Percentiles rank a stretch among this genome's conserved stretches.
Evolutionary conservation across 257 asterid genomes (phyloP).

Genomic region (Ligustrum vulgare): DNA sequence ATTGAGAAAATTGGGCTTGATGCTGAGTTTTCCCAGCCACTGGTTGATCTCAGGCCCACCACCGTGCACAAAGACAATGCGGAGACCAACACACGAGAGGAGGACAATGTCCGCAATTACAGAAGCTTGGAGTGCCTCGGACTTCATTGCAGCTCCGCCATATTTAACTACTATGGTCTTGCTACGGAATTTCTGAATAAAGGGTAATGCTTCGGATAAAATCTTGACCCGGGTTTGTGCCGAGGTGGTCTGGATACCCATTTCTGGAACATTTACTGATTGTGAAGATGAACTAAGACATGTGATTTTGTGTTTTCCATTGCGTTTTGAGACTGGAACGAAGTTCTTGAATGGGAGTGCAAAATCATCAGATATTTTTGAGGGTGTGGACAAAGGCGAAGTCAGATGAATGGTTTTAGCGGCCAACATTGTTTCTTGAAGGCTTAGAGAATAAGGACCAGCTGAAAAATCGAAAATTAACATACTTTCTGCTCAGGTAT

Average conservation of each 20-base stretch:
- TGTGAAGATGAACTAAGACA: conserved; percentile 47
- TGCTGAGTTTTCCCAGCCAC: conserved; percentile 59
- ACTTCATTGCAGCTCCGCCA: conserved; percentile 89
- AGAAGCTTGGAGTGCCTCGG: conserved; percentile 80
- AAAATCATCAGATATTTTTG: conserved; percentile 27
- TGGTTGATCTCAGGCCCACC: conserved; percentile 91
- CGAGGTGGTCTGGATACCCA: conserved; percentile 36
- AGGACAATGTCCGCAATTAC: conserved; percentile 79
- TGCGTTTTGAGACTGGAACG: conserved; percentile 19
- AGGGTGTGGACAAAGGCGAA: conserved; percentile 25
- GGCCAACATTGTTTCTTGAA: conserved; percentile 46
- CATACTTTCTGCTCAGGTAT: not conserved
- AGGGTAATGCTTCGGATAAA: conserved; percentile 76
- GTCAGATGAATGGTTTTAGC: conserved; percentile 44
- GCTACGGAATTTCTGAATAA: conserved; percentile 72
- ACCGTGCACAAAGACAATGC: conserved; percentile 75
- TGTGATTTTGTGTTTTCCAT: conserved; percentile 18
- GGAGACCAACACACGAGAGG: conserved; percentile 78
- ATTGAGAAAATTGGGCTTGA: conserved; percentile 64
- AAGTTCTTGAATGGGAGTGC: conserved; percentile 23
- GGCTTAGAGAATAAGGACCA: not conserved
- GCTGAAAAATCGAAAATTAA: not conserved
- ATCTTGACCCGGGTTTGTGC: conserved; percentile 64
- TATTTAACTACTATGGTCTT: conserved; percentile 83
- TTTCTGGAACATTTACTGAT: conserved; percentile 33